Percentiles rank a stretch among this genome's conserved stretches.
These are phyloP conservation scores for Ocimum tenuiflorum DNA, from an alignment of 257 asterid genomes.

Conservation along the genomic window DNA sequence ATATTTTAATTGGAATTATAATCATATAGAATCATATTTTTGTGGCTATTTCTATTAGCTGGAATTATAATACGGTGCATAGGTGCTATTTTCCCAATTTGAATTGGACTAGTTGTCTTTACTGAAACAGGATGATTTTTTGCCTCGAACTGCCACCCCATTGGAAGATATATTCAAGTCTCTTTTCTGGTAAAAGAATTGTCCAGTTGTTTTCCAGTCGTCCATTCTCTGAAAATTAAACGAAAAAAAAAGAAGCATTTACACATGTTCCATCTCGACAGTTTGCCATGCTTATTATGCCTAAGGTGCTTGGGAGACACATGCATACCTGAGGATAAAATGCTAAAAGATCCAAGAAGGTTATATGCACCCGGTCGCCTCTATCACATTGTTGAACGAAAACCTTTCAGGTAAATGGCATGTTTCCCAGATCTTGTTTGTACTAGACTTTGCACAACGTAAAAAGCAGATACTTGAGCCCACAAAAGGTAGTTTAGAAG, in stretches of 20 bases:
- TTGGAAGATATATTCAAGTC: constrained; percentile 90
- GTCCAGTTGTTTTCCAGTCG: neutral
- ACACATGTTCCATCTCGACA: constrained; percentile 21
- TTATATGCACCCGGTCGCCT: constrained; percentile 85
- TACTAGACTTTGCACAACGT: too few relatives aligned
- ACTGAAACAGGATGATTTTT: constrained; percentile 69
- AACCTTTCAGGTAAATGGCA: constrained; percentile 54
- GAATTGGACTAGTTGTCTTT: neutral
- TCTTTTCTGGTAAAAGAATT: constrained; percentile 55
- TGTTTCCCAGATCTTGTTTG: neutral
- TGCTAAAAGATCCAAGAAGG: constrained; percentile 74
- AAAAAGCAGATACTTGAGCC: neutral
- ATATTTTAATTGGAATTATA: neutral
- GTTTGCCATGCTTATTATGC: constrained; percentile 80
- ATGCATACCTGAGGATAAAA: constrained; percentile 67
- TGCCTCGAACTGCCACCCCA: constrained; percentile 87
- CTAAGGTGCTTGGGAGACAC: constrained; percentile 78
- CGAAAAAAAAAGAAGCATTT: neutral
- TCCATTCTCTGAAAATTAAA: neutral
- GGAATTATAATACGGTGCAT: neutral
- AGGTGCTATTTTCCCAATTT: neutral
- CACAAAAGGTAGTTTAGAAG: neutral
- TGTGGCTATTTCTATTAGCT: neutral
- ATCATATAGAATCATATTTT: neutral
- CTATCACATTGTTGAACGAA: constrained; percentile 82